Base-by-base conservation (phyloP, 1,284 basidiomycete genomes). In the Trichosporon faecale region DNA sequence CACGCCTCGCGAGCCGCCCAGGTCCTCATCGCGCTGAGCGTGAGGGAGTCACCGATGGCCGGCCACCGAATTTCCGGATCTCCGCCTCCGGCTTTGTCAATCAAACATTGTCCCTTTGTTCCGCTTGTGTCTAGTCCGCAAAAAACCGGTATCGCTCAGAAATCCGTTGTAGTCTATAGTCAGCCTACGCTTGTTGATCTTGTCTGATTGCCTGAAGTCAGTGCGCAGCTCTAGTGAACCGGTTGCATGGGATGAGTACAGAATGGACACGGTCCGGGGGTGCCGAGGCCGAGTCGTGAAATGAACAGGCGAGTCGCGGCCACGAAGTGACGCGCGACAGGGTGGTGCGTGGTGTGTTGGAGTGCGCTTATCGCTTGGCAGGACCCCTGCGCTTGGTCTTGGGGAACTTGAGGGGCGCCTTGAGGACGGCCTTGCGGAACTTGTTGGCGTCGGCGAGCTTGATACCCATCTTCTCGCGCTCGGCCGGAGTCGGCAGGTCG, bases 371-470 rank as follows among this genome's bases (percentile, higher is more conserved):
- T n/a, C 80, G 77, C 77, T 82, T 83, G 25, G 78, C 78, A 12
- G 81, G 81, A 0, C 79, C 82, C 60, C 82, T 74, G 44, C 77
- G 77, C 73, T 80, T 81, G 37, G 77, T 77, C 78, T 91, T 91
- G 0, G 93, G 93, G 83, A 94, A 95, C 72, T 87, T 86, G 6
- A 95, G 85, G 1, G 94, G 94, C 1, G 89, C 87, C 66, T 85
- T 88, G 66, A 96, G 85, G 0, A 90, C 84, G 0, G 92, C 93
- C 68, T 89, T 86, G 76, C 90, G 91, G 49, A 84, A 86, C 52
- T 86, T 85, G 33, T 85, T 87, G 0, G 88, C 87, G 68, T 90
- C 88, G 0, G 89, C 86, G 14, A 91, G 78, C 1, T 75, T 70
- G 40, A 84, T 71, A 7, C 91, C 91, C 52, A 91, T 84, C 71